phyloP scores from a whole-genome alignment of 768 basidiomycete genomes.

The Pisolithus albus region DNA sequence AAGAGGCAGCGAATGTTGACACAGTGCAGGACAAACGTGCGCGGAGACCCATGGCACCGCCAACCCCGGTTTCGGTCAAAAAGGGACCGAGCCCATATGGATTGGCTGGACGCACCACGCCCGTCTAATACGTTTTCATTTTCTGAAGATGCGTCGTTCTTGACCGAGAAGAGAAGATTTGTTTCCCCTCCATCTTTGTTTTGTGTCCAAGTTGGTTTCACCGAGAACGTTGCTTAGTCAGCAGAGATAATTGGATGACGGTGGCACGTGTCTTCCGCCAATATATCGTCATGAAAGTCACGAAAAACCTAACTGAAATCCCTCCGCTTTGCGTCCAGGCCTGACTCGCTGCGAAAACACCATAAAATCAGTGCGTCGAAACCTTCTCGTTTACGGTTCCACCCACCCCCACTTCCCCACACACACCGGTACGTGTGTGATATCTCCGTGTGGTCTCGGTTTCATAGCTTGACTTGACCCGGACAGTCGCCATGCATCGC shows the following conservation, averaged over 20 bases:
- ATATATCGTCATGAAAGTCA: conserved; percentile 25
- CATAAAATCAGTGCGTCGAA: no score
- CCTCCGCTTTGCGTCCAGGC: background rate
- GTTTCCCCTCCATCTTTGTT: no score
- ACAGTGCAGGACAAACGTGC: conserved; percentile 27
- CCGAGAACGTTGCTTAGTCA: conserved; percentile 23
- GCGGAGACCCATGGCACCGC: conserved; percentile 31
- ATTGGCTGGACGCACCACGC: background rate
- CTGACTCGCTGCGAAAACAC: no score
- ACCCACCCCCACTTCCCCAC: background rate
- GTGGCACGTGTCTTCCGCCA: conserved; percentile 29
- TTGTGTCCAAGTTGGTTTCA: background rate
- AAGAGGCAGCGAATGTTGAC: conserved; percentile 2
- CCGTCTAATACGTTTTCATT: background rate
- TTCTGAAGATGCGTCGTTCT: background rate
- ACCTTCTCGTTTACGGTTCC: background rate
- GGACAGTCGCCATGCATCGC: conserved; percentile 11
- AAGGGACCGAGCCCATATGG: conserved; percentile 10
- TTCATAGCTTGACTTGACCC: no score
- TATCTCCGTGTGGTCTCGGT: background rate
- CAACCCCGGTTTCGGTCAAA: conserved; percentile 18
- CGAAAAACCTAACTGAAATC: conserved; percentile 11
- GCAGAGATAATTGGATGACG: conserved; percentile 15
- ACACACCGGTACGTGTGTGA: background rate
- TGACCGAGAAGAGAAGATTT: background rate